phyloP scores from a whole-genome alignment of 306 rosid genomes.

The Fagus crenata region DNA sequence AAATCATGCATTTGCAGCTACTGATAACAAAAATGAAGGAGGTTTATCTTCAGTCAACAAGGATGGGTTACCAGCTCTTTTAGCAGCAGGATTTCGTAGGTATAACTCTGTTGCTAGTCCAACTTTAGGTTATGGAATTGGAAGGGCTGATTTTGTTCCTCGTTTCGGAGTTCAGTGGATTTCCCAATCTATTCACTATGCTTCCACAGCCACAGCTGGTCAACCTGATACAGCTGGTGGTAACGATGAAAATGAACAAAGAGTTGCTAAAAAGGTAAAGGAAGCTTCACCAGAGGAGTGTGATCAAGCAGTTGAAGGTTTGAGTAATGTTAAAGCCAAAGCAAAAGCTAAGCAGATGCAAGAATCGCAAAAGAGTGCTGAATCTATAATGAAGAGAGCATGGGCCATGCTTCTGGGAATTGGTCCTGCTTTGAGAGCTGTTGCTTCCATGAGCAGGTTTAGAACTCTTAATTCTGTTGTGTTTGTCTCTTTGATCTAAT shows the following conservation, averaged over 20 bases:
- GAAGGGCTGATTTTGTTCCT: slow-evolving; percentile 12
- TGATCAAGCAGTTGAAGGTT: slow-evolving; percentile 87
- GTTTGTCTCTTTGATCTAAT: not conserved
- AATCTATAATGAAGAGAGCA: slow-evolving; percentile 41
- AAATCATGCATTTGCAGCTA: slow-evolving; percentile 1
- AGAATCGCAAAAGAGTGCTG: slow-evolving; percentile 45
- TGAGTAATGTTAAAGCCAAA: slow-evolving; percentile 77
- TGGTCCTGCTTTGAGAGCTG: slow-evolving; percentile 77
- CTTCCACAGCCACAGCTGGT: slow-evolving; percentile 53
- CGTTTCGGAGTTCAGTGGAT: slow-evolving; percentile 41
- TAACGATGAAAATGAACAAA: slow-evolving; percentile 34
- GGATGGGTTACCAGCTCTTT: slow-evolving; percentile 18
- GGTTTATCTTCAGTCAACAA: slow-evolving; percentile 18
- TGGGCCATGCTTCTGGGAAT: slow-evolving; percentile 67
- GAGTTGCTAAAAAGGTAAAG: slow-evolving; percentile 52
- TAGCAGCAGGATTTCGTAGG: slow-evolving; percentile 25
- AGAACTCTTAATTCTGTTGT: slow-evolving; percentile 5
- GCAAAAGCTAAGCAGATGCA: slow-evolving; percentile 77
- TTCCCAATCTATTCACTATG: slow-evolving; percentile 38
- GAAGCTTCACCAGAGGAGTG: slow-evolving; percentile 94
- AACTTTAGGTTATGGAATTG: slow-evolving; percentile 19
- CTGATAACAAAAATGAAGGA: not conserved
- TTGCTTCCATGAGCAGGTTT: slow-evolving; percentile 89
- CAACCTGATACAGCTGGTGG: slow-evolving; percentile 39
- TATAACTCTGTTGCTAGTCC: slow-evolving; percentile 18